phyloP scores from a whole-genome alignment of 176 grass and related monocot species.

The Zoysia pacifica region DNA sequence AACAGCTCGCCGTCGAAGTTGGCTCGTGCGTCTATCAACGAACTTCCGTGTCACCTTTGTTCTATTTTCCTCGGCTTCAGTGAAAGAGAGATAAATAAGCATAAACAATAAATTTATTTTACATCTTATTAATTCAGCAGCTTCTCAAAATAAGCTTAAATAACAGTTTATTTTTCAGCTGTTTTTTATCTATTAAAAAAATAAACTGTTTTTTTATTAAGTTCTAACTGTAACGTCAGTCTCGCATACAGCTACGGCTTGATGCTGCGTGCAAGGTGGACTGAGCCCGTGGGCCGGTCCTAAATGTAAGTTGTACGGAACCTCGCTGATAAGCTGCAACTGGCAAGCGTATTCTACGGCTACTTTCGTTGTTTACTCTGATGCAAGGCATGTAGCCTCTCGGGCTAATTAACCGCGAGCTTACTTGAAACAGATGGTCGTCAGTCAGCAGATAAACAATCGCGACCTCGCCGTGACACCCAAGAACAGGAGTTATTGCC shows the following conservation, averaged over 20 bases:
- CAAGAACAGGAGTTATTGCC: constrained; percentile 6
- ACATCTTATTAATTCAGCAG: no score
- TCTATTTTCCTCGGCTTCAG: not conserved
- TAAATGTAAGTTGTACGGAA: not conserved
- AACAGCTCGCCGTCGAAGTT: constrained; percentile 14
- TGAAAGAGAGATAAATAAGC: not conserved
- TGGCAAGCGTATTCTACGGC: not conserved
- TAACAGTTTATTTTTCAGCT: no score
- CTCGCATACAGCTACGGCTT: not conserved
- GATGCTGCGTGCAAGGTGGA: not conserved
- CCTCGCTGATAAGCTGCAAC: not conserved
- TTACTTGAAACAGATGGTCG: not conserved
- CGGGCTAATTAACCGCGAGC: not conserved
- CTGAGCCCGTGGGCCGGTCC: no score
- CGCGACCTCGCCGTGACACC: not conserved
- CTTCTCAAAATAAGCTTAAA: no score
- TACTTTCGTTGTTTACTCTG: not conserved
- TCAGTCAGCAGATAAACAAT: not conserved
- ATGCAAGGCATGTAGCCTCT: not conserved
- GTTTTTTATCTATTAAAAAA: no score
- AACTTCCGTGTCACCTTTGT: not conserved
- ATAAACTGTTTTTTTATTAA: no score
- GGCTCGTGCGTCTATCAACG: not conserved
- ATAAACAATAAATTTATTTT: no score
- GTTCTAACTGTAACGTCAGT: not conserved